Base-by-base conservation (phyloP, 768 basidiomycete genomes). In the Hericium alpestre region DNA sequence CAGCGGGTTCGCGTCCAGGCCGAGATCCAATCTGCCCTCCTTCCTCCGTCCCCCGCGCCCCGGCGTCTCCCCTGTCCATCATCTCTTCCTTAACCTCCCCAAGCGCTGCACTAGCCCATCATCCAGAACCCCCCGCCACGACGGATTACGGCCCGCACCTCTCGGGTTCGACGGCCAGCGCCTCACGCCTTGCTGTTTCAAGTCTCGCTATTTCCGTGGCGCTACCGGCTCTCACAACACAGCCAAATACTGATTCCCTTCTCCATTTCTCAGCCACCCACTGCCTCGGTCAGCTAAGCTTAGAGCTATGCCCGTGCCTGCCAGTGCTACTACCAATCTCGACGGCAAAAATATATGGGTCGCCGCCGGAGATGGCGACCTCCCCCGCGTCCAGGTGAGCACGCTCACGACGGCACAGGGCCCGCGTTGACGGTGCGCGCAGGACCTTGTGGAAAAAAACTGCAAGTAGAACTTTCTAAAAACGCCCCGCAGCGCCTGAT, bases 301-400 rank as follows among this genome's bases (percentile, higher is more conserved):
- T 38, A 18, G 32, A 12, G 49, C 41, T 8, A 40, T 13, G 7
- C 32, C 25, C 48, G 25, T 20, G 3, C 18, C 16, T 13, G 38
- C 37, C 25, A 25, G 25, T 25, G 32, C 32, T 25, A 25, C 55
- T 32, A 32, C 32, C 32, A 32, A 32, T 32, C 32, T 7, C 9
- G 9, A 32, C 6, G 8, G 32, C 32, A 81, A 80, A 67, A 94
- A 94, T 71, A 86, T 96, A 48, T 96, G 93, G 93, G 81, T 96
- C 38, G 93, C 93, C 48, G 90, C 93, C 0, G 87, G 83, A 49
- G 93, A 96, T 66, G 93, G 93, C 46, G 88, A 96, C 72, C 70
- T 94, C 38, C 71, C 71, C n/a, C 76, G 87, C 51, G 83, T 96
- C 40, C 76, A 74, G 71, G 92, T 91, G 56, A 66, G 32, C 23